Base-by-base conservation (phyloP, 225 moss, liverwort and hornwort genomes). In the Antitrichia curtipendula region DNA sequence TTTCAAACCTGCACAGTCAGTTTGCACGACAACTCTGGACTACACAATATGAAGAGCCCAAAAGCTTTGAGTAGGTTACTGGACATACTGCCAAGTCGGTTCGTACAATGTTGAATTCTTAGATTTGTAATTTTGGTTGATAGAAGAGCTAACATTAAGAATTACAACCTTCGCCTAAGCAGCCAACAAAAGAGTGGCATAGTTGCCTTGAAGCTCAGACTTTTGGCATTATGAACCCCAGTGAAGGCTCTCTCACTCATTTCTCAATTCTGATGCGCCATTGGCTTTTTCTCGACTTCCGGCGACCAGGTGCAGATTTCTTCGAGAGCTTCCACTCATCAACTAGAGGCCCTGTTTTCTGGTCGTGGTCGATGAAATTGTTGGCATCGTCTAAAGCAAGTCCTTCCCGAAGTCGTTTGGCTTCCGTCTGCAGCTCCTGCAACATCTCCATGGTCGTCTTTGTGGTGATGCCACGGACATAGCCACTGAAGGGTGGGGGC, bases 351-450 rank as follows among this genome's bases (percentile, higher is more conserved):
- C 15, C 87, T 75, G 63, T 74, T 76, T 82, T 54, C 69, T 80
- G 53, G 60, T 58, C 49, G 22, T 28, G 49, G 53, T 7, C 80
- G 17, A 79, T 29, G 5, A 65, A 32, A 18, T 56, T 19, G 74
- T 63, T 16, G 80, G 41, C 70, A 13, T 76, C 80, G 21, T 90
- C 84, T 28, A 58, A 50, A 58, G 77, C 3, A 57, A 15, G 40
- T 73, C 91, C 94, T 91, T 95, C 96, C 23, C 98, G 96, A 80
- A 99, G 80, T n/a, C 98, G 91, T 76, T 80, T 96, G 36, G 96
- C 97, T 85, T 99, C 98, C 24, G 80, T 91, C 89, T 97, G 98
- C 54, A 99, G 90, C 92, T 99, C 97, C 78, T 93, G 90, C 63
- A 97, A 84, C 91, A 99, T 90, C 76, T 88, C 95, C 43, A 94